A percentile compares a stretch with the other conserved stretches of the same genome.
phyloP scores from a whole-genome alignment of 73 alveolate genomes.

The Paramecium octaurelia region DNA sequence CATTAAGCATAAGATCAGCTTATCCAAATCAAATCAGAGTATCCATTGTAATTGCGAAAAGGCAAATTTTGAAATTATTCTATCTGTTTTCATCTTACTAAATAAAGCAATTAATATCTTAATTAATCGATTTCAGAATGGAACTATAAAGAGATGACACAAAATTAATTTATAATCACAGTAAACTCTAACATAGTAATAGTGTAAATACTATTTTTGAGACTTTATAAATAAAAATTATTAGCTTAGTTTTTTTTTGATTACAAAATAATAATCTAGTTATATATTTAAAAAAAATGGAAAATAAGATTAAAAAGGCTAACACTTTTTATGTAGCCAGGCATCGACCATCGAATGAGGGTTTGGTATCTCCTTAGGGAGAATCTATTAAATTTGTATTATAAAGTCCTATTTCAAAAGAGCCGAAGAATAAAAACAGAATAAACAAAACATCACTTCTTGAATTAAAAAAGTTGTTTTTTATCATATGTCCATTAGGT shows the following conservation, averaged over 20 bases:
- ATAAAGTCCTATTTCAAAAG: not conserved
- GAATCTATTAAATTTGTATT: not conserved
- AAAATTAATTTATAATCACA: not conserved
- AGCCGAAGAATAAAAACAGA: not conserved
- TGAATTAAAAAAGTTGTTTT: not conserved
- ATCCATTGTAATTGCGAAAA: not conserved
- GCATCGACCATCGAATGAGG: not conserved
- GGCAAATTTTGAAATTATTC: not conserved
- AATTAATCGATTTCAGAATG: not conserved
- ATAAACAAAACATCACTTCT: not conserved
- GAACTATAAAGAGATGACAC: not conserved
- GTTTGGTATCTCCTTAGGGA: not conserved
- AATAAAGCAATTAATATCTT: not conserved
- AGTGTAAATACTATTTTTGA: not conserved
- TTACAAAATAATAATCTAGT: not conserved
- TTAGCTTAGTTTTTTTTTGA: not conserved
- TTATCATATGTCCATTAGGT: not conserved
- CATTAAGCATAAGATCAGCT: not conserved
- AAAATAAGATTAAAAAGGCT: not conserved
- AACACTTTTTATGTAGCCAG: not conserved
- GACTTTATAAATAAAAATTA: not conserved
- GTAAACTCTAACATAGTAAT: not conserved
- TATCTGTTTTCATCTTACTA: not conserved
- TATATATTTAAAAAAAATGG: not conserved
- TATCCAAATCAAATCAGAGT: not conserved